Conservation (phyloP, 2,329 filamentous ascomycete species). For the Calonectria leucothoes region DNA sequence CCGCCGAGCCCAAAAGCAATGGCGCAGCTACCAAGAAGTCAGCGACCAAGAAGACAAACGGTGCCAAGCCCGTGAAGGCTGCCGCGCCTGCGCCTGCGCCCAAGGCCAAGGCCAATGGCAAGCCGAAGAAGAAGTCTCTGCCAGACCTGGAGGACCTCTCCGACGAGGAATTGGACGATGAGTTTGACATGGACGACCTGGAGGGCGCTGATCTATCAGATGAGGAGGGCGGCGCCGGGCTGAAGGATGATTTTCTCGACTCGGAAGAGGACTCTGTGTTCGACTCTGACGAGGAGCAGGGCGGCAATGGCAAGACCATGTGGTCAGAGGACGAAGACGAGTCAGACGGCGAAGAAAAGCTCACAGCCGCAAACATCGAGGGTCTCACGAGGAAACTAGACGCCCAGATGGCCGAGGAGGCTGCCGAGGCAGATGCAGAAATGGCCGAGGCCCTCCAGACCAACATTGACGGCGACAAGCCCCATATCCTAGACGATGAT, state of each 20-base stretch:
- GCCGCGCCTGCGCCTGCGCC: conserved; percentile 41
- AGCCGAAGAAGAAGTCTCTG: conserved; percentile 51
- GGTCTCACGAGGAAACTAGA: conserved; percentile 90
- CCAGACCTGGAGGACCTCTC: conserved; percentile 59
- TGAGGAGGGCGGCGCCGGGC: conserved; percentile 45
- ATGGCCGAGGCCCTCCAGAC: conserved; percentile 89
- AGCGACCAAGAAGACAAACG: conserved; percentile 45
- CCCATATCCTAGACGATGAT: conserved; percentile 73
- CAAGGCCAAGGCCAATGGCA: conserved; percentile 37
- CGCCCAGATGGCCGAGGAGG: conserved; percentile 79
- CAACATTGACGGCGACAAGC: conserved; percentile 85
- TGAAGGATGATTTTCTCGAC: conserved; percentile 71
- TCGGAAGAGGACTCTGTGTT: conserved; percentile 70
- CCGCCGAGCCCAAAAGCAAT: conserved; percentile 45
- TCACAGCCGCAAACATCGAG: conserved; percentile 96
- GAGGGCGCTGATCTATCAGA: conserved; percentile 57
- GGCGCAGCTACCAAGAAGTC: conserved; percentile 43
- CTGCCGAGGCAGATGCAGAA: conserved; percentile 86
- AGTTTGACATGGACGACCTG: conserved; percentile 60
- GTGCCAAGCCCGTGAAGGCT: conserved; percentile 48
- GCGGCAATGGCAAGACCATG: conserved; percentile 68
- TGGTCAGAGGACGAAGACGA: conserved; percentile 97
- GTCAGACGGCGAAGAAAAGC: conserved; percentile 86
- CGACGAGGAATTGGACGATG: conserved; percentile 53
- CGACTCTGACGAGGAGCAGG: conserved; percentile 77